phyloP scores from a whole-genome alignment of 208 protist species.

The Wallacemonas rigidus region DNA sequence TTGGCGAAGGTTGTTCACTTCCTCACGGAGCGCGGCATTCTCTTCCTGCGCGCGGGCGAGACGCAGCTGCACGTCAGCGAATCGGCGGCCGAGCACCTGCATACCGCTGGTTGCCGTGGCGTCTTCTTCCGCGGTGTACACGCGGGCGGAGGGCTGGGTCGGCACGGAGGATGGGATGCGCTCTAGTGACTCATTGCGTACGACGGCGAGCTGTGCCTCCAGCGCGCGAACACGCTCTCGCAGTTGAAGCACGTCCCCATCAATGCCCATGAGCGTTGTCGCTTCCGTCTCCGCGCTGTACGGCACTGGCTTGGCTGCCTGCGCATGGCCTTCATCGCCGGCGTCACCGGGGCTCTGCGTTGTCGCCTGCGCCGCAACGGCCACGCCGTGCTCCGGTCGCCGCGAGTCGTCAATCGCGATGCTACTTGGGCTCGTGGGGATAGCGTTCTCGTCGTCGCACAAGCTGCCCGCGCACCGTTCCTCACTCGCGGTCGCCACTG shows the following conservation, averaged over 20 bases:
- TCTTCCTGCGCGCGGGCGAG: slow-evolving; percentile 34
- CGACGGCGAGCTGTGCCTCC: slow-evolving; percentile 23
- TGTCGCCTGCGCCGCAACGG: not conserved
- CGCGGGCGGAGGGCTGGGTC: slow-evolving; percentile 20
- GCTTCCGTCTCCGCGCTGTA: not conserved
- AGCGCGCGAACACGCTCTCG: slow-evolving; percentile 14
- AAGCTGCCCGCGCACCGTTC: not conserved
- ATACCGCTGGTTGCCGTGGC: slow-evolving; percentile 23
- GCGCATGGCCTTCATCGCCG: not conserved
- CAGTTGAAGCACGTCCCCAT: slow-evolving; percentile 5
- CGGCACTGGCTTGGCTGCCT: not conserved
- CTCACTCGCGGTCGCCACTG: not conserved
- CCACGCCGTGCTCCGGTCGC: slow-evolving; percentile 1
- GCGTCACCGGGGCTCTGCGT: not conserved
- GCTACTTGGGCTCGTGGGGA: slow-evolving; percentile 11
- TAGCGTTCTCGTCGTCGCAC: slow-evolving; percentile 7
- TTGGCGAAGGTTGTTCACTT: slow-evolving; percentile 15
- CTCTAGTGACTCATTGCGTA: slow-evolving; percentile 23
- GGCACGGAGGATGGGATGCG: slow-evolving; percentile 26
- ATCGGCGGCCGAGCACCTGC: slow-evolving; percentile 36
- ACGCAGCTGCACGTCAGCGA: slow-evolving; percentile 29
- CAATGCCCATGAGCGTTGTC: too few species aligned
- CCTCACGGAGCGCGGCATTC: slow-evolving; percentile 17
- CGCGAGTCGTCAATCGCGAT: slow-evolving; percentile 13
- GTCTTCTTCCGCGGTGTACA: slow-evolving; percentile 7